Evolutionary conservation across 306 rosid genomes (phyloP).

Genomic region (Canavalia gladiata): DNA sequence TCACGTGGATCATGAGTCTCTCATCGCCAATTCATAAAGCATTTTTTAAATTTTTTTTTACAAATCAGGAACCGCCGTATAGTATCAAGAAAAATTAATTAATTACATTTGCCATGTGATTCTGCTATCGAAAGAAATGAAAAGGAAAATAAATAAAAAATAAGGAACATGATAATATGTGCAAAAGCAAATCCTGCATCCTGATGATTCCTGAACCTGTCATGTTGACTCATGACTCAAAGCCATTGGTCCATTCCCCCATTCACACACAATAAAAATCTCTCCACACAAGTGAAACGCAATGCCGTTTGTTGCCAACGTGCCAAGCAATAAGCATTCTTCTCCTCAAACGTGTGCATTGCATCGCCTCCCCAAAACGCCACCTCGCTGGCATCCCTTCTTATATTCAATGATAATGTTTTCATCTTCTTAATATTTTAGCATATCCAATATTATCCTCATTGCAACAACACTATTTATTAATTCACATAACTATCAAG

Average conservation of each 20-base stretch:
- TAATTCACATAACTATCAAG: neutral
- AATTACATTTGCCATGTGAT: slow-evolving; percentile 59
- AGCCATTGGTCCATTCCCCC: neutral
- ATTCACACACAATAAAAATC: neutral
- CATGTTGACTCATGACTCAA: slow-evolving; percentile 5
- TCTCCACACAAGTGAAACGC: slow-evolving; percentile 31
- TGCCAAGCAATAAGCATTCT: neutral
- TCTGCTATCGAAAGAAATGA: neutral
- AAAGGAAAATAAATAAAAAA: no score
- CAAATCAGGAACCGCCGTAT: slow-evolving; percentile 40
- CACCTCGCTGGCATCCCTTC: neutral
- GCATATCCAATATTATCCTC: no score
- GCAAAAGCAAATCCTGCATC: slow-evolving; percentile 48
- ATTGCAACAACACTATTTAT: neutral
- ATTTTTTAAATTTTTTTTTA: neutral
- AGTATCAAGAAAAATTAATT: slow-evolving; percentile 23
- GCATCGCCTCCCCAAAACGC: slow-evolving; percentile 8
- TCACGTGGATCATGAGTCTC: slow-evolving; percentile 45
- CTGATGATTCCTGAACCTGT: neutral
- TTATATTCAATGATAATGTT: no score
- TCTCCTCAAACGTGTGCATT: slow-evolving; percentile 27
- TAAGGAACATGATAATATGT: slow-evolving; percentile 24
- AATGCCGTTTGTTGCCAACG: slow-evolving; percentile 21
- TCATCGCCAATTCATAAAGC: neutral
- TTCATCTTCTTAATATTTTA: no score